phyloP scores from a whole-genome alignment of 768 basidiomycete species.

The Asterophora lycoperdoides region DNA sequence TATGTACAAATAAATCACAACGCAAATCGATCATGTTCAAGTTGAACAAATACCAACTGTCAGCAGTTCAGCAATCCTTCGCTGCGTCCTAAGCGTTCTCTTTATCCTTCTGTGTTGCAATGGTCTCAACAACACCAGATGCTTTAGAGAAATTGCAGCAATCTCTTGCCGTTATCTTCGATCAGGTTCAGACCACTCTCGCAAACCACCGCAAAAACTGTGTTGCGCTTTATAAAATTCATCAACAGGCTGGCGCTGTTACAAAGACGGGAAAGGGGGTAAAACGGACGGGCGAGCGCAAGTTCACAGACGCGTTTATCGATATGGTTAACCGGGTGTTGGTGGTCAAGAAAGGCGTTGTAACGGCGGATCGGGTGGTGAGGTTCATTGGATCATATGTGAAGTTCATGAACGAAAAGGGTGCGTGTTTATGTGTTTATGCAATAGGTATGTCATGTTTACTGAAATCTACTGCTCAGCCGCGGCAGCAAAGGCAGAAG shows the following conservation, averaged over 20 bases:
- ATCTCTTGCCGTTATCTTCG: slow-evolving; percentile 48
- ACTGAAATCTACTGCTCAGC: slow-evolving; percentile 16
- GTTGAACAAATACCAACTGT: slow-evolving; percentile 10
- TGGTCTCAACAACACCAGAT: slow-evolving; percentile 21
- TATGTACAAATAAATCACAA: slow-evolving; percentile 13
- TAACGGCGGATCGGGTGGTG: slow-evolving; percentile 75
- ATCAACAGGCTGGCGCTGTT: slow-evolving; percentile 55
- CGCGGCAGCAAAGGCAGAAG: slow-evolving; percentile 28
- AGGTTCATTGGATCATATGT: slow-evolving; percentile 87
- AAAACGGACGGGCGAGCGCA: slow-evolving; percentile 70
- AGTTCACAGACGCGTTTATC: slow-evolving; percentile 72
- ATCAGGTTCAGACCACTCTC: slow-evolving; percentile 72
- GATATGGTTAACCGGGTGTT: slow-evolving; percentile 71
- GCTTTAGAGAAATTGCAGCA: slow-evolving; percentile 31
- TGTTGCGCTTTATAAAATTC: slow-evolving; percentile 81
- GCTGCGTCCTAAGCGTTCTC: background rate
- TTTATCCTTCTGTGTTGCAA: slow-evolving; percentile 4
- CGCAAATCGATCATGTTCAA: slow-evolving; percentile 10
- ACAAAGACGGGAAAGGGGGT: slow-evolving; percentile 45
- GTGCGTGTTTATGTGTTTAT: slow-evolving; percentile 42
- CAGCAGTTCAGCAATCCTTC: background rate
- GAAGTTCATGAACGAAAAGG: slow-evolving; percentile 76
- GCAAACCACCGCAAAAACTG: slow-evolving; percentile 95
- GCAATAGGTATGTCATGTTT: background rate
- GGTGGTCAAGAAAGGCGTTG: slow-evolving; percentile 80